Conservation (phyloP, 768 basidiomycete genomes). For the Mycena capillaripes region DNA sequence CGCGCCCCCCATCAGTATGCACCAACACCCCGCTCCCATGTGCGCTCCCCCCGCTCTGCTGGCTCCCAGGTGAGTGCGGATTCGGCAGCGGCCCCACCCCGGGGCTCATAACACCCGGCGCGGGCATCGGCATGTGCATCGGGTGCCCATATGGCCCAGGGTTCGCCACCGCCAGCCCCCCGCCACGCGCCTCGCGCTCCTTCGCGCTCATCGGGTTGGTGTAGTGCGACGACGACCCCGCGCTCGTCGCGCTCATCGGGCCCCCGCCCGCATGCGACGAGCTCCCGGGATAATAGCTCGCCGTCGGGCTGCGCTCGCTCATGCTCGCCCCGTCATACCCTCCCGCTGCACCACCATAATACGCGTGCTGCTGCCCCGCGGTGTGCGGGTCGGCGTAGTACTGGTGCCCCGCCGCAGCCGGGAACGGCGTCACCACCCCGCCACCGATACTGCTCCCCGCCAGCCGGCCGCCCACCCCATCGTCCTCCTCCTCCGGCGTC, state of each 20-base stretch:
- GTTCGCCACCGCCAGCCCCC: conserved; percentile 27
- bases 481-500: conserved; percentile 43
- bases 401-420: conserved; percentile 20
- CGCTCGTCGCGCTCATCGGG: background rate
- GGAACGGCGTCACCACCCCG: conserved; percentile 52
- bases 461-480: conserved; percentile 53
- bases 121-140: conserved; percentile 24
- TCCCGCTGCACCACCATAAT: background rate
- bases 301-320: conserved; percentile 26
- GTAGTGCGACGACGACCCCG: background rate
- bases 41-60: background rate
- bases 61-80: conserved; percentile 29
- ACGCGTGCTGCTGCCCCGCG: background rate
- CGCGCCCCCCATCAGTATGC: conserved; percentile 35
- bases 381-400: background rate
- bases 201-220: conserved; percentile 35
- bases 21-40: conserved; percentile 30
- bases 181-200: conserved; percentile 34
- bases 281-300: conserved; percentile 20
- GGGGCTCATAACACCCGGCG: background rate
- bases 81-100: conserved; percentile 20
- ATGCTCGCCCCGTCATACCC: background rate
- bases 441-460: conserved; percentile 46
- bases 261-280: background rate
- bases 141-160: conserved; percentile 18